Percentiles rank a stretch among this genome's conserved stretches.
These are phyloP conservation scores for Elsinoe ampelina DNA, from an alignment of 2,329 filamentous ascomycete species.

Conservation along the genomic window DNA sequence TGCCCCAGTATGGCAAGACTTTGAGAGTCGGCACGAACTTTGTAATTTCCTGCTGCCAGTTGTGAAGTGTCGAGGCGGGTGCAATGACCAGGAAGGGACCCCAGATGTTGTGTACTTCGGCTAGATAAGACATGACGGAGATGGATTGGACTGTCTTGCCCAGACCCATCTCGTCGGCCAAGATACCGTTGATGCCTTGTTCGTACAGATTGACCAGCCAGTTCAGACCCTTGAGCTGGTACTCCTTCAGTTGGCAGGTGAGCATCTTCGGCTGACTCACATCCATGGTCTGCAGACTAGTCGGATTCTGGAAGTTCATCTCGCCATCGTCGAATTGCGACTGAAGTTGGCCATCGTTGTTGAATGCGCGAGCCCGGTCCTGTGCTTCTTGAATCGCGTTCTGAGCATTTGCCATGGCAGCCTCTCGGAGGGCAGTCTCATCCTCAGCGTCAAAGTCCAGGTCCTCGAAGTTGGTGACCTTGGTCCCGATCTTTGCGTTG, in stretches of 20 bases:
- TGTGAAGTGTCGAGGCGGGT: conserved; percentile 91
- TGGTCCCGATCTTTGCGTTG: conserved; percentile 46
- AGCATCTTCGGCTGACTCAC: conserved; percentile 91
- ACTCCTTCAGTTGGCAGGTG: conserved; percentile 91
- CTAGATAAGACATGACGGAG: conserved; percentile 97
- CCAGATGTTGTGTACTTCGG: conserved; percentile 96
- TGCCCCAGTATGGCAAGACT: conserved; percentile 95
- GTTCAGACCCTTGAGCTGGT: conserved; percentile 97
- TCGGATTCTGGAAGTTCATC: conserved; percentile 99
- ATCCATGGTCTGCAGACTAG: conserved; percentile 85
- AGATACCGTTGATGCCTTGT: conserved; percentile 97
- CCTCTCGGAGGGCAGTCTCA: conserved; percentile 68
- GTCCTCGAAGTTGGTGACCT: conserved; percentile 88
- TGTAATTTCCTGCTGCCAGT: conserved; percentile 97
- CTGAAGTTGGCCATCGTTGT: conserved; percentile 55
- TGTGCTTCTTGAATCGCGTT: conserved; percentile 92
- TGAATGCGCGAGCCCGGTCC: conserved; percentile 86
- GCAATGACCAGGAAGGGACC: conserved; percentile 95
- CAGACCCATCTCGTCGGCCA: conserved; percentile 98
- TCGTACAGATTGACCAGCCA: conserved; percentile 99
- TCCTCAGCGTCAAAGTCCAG: conserved; percentile 95
- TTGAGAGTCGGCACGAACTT: conserved; percentile 93
- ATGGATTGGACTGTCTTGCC: conserved; percentile 99
- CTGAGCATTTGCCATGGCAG: conserved; percentile 91
- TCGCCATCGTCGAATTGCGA: conserved; percentile 85